phyloP scores from a whole-genome alignment of 2,329 filamentous ascomycete genomes.

The Diaporthe citrichinensis region DNA sequence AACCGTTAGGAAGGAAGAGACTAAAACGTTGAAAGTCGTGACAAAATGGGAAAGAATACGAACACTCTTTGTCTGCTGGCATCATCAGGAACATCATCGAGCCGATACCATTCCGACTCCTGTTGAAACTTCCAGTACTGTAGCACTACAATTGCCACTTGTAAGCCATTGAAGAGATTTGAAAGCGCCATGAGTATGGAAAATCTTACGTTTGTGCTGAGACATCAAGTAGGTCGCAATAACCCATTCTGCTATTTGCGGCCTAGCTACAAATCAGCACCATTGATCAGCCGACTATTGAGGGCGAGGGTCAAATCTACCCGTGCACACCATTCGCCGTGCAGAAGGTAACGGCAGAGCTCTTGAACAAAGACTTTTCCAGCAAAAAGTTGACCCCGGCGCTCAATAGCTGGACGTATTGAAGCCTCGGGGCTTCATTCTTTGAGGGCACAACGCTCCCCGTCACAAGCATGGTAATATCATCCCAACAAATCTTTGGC shows the following conservation, averaged over 20 bases:
- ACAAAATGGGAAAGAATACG: not conserved
- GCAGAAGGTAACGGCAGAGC: slow-evolving; percentile 64
- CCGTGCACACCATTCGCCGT: slow-evolving; percentile 72
- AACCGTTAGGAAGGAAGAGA: not conserved
- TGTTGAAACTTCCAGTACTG: not conserved
- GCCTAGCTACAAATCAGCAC: slow-evolving; percentile 51
- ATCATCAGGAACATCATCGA: not conserved
- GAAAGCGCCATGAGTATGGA: not conserved
- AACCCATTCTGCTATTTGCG: slow-evolving; percentile 71
- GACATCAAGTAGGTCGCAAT: slow-evolving; percentile 64
- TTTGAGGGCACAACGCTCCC: slow-evolving; percentile 57
- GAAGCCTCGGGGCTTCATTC: slow-evolving; percentile 61
- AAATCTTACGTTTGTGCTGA: slow-evolving; percentile 53
- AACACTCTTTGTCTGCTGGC: not conserved
- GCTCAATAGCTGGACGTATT: slow-evolving; percentile 67
- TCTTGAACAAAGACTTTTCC: slow-evolving; percentile 61
- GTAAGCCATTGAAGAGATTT: not conserved
- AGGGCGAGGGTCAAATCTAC: slow-evolving; percentile 50
- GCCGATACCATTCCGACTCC: not conserved
- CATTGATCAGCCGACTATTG: not conserved
- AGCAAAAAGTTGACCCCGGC: slow-evolving; percentile 67
- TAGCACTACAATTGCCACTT: not conserved
- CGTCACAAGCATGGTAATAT: slow-evolving; percentile 59
- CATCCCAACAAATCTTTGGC: slow-evolving; percentile 57
- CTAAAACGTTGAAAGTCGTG: not conserved